These are phyloP conservation scores for Umbelopsis ramanniana DNA, from an alignment of 192 early-diverging fungal species.

Conservation along the genomic window DNA sequence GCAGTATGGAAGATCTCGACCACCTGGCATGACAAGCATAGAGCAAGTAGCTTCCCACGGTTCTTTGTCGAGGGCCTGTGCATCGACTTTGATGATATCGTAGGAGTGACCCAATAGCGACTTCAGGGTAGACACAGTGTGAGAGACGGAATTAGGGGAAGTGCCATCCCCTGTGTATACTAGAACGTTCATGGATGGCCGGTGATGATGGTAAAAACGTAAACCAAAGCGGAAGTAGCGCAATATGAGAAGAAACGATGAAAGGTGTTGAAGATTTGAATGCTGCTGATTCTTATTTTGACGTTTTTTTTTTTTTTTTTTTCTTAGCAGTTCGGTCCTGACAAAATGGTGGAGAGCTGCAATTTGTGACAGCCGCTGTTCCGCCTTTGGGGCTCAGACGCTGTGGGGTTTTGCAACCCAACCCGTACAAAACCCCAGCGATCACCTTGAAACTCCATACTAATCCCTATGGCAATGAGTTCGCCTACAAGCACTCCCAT, in stretches of 20 bases:
- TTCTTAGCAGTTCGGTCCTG: neutral
- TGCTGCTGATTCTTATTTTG: neutral
- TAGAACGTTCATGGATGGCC: conserved; percentile 74
- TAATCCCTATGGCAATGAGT: no score
- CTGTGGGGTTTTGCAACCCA: conserved; percentile 8
- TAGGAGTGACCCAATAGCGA: conserved; percentile 78
- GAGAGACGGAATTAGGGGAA: conserved; percentile 57
- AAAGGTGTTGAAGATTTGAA: neutral
- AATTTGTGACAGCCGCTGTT: neutral
- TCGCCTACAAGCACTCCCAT: no score
- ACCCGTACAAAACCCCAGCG: neutral
- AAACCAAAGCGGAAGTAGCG: neutral
- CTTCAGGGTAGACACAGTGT: conserved; percentile 74
- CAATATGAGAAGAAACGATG: neutral
- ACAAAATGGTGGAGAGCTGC: neutral
- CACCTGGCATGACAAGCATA: conserved; percentile 88
- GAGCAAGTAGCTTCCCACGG: conserved; percentile 92
- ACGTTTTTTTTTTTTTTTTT: neutral
- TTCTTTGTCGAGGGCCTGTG: conserved; percentile 66
- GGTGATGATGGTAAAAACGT: neutral
- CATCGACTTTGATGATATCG: conserved; percentile 88
- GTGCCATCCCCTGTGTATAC: conserved; percentile 85
- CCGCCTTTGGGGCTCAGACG: conserved; percentile 14
- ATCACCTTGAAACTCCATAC: neutral
- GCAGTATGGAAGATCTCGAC: conserved; percentile 84